Evolutionary conservation across 352 stramenopile species (phyloP), one percentile per base, ranked within the genome.

Genomic region (Pythium monospermum): DNA sequence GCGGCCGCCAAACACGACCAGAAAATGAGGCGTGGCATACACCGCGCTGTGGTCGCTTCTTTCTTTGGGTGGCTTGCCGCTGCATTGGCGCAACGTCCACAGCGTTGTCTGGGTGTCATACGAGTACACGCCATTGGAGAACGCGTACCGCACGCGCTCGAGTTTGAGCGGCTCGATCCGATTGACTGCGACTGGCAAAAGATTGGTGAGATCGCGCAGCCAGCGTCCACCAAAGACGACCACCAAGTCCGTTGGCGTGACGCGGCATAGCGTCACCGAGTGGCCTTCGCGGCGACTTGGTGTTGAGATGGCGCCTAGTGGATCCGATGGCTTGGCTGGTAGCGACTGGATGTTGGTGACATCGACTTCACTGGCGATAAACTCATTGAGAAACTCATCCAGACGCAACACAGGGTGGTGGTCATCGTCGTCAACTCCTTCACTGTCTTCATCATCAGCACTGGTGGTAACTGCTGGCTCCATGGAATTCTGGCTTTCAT

Each of bases 141-240:
- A 84, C 2, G 59, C 68, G 56, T 85, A 87, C 6, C 71, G 66
- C 26, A 71, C 61, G 27, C 76, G 73, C 43, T 87, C 76, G n/a
- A 78, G 61, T 47, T 70, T 65, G 57, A 84, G 62, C 1, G 68
- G 59, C 13, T 82, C 69, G 2, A 53, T 33, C 11, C 61, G 61
- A 1, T 31, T 25, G 2, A 47, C 31, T 2, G 59, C 27, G 1
- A 59, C 41, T 0, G 66, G 69, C 11, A 80, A 50, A 1, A 87
- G 30, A 4, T 70, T 54, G 12, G 76, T 74, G 4, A 73, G 58
- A 49, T 87, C 76, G 16, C 60, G 69, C 38, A 83, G 60, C 18
- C 83, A 44, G 2, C 76, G 69, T 0, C 76, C 76, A 10, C 76
- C 76, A 45, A 87, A 87, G 3, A 84, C 57, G 6, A 87, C 42